Evolutionary conservation across 2,329 filamentous ascomycete genomes (phyloP).

Genomic region (Aspergillus felis): DNA sequence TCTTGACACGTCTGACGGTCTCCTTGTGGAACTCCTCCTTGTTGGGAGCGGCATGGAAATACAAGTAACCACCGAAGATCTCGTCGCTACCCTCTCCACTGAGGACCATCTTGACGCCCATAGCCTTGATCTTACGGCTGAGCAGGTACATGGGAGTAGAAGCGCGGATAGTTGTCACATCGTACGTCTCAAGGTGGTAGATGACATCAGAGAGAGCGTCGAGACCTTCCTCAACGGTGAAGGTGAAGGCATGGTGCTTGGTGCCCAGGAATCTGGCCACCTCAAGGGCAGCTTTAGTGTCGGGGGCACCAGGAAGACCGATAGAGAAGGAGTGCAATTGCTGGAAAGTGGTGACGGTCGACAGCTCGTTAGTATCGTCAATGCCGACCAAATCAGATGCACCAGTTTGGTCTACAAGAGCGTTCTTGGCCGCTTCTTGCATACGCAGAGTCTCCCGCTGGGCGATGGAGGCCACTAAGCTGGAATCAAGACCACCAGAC

Average conservation of each 20-base stretch:
- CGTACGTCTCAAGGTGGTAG: conserved; percentile 95
- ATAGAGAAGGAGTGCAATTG: conserved; percentile 99
- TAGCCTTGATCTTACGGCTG: conserved; percentile 97
- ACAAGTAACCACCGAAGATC: conserved; percentile 97
- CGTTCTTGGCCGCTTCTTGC: conserved; percentile 56
- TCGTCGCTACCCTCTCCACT: conserved; percentile 96
- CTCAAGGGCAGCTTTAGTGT: conserved; percentile 85
- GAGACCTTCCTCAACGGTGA: conserved; percentile 94
- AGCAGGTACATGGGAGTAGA: conserved; percentile 98
- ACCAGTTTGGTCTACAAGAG: conserved; percentile 42
- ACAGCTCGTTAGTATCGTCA: conserved; percentile 84
- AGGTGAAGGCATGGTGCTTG: conserved; percentile 97
- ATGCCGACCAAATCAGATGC: conserved; percentile 75
- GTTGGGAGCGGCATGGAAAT: conserved; percentile 93
- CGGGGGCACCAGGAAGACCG: conserved; percentile 85
- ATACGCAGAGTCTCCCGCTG: conserved; percentile 84
- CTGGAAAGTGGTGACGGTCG: conserved; percentile 84
- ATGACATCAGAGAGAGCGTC: conserved; percentile 97
- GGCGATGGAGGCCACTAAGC: conserved; percentile 89
- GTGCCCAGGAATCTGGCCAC: conserved; percentile 96
- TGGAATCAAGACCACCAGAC: conserved; percentile 93
- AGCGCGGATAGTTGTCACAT: conserved; percentile 96
- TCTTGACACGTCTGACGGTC: conserved; percentile 90
- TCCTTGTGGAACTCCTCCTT: conserved; percentile 93
- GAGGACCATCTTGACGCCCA: conserved; percentile 99